Conservation (phyloP, 75 land plant genomes). For the Sequoiadendron giganteum region DNA sequence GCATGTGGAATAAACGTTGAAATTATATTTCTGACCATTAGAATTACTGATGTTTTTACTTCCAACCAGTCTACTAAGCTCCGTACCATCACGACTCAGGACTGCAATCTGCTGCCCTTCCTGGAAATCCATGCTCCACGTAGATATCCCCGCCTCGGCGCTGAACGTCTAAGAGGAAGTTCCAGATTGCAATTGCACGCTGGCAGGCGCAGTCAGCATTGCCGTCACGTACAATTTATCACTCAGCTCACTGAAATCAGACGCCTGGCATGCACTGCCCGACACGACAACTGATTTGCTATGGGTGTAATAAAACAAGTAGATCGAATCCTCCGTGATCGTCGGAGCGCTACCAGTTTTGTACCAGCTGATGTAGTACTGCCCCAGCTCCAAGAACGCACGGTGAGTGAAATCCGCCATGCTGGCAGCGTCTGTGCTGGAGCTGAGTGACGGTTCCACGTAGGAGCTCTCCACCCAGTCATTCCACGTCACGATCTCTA, state of each 20-base stretch:
- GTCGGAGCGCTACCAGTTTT: not conserved
- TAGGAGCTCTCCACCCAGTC: slow-evolving; percentile 33
- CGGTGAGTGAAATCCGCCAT: slow-evolving; percentile 18
- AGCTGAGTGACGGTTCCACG: slow-evolving; percentile 8
- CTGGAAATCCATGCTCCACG: not conserved
- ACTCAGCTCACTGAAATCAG: not conserved
- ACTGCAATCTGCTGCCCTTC: not conserved
- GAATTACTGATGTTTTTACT: not conserved
- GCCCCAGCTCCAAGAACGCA: not conserved
- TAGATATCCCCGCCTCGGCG: not conserved
- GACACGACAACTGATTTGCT: not conserved
- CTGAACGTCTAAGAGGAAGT: not conserved
- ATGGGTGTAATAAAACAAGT: not conserved
- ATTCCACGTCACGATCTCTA: slow-evolving; percentile 33
- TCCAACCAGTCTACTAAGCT: not conserved
- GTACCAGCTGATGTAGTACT: not conserved
- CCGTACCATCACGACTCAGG: not conserved
- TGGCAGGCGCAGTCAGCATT: not conserved
- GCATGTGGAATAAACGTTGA: not conserved
- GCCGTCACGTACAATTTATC: not conserved
- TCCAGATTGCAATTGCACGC: not conserved
- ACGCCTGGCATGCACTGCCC: not conserved
- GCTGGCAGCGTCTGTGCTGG: not conserved
- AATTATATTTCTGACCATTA: not conserved
- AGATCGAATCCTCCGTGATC: not conserved